phyloP scores from a whole-genome alignment of 257 asterid species.

The Solanum chilense region DNA sequence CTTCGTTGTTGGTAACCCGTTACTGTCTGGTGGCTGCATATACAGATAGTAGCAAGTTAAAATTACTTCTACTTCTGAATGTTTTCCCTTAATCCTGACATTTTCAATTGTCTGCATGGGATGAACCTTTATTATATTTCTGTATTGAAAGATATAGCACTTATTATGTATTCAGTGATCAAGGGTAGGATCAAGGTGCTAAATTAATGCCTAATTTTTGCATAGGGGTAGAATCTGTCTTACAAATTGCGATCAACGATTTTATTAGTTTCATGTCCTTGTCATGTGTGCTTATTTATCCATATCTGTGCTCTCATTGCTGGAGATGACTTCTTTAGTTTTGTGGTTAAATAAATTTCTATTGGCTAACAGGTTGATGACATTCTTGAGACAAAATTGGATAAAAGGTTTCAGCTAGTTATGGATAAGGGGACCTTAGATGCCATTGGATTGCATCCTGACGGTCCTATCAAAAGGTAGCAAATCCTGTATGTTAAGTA shows the following conservation, averaged over 20 bases:
- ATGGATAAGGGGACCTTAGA: slow-evolving; percentile 93
- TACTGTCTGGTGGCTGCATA: background rate
- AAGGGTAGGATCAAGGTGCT: background rate
- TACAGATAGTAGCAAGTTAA: background rate
- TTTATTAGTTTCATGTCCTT: background rate
- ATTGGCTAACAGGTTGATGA: slow-evolving; percentile 70
- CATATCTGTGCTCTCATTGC: background rate
- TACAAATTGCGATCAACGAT: background rate
- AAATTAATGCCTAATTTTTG: background rate
- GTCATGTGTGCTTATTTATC: background rate
- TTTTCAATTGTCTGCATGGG: background rate
- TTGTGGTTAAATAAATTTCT: background rate
- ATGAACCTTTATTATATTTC: background rate
- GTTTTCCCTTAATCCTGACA: background rate
- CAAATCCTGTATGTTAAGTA: background rate
- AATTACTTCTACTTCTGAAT: background rate
- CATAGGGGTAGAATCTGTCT: background rate
- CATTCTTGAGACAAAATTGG: slow-evolving; percentile 81
- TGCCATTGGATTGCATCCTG: slow-evolving; percentile 98
- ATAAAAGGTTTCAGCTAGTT: slow-evolving; percentile 72
- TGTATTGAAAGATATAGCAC: background rate
- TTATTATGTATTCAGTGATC: background rate
- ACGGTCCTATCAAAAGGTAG: slow-evolving; percentile 88
- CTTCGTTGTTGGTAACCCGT: background rate
- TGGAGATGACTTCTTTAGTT: background rate